Percentiles rank a stretch among this genome's conserved stretches.
Conservation (phyloP, 2,329 filamentous ascomycete genomes). For the Trichoderma sp. region DNA sequence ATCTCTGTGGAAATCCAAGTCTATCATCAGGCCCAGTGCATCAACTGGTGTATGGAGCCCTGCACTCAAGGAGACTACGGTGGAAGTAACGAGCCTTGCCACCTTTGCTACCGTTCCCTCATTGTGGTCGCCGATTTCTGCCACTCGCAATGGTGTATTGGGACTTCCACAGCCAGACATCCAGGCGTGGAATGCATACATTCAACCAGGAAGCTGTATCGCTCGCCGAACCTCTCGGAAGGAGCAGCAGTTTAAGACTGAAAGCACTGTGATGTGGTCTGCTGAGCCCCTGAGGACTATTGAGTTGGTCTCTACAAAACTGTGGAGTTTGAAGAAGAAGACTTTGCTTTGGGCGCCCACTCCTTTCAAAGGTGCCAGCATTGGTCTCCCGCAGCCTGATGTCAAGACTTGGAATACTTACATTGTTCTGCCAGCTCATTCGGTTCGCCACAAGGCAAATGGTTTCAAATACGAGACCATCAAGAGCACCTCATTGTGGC, state of each 20-base stretch:
- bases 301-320: background rate
- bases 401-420: background rate
- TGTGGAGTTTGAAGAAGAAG: conserved; percentile 3
- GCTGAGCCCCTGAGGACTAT: background rate
- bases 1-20: background rate
- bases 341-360: conserved; percentile 4
- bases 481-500: conserved; percentile 40
- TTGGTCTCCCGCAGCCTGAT: conserved; percentile 13
- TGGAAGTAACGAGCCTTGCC: background rate
- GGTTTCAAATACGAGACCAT: conserved; percentile 31
- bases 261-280: background rate
- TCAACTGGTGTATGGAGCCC: background rate
- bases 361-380: background rate
- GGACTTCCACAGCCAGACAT: conserved; percentile 7
- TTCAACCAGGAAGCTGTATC: background rate
- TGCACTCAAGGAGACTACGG: background rate
- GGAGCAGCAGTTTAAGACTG: background rate
- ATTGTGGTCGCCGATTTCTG: background rate
- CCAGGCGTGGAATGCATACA: conserved; percentile 8
- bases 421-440: background rate
- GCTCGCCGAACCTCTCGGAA: background rate
- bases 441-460: background rate
- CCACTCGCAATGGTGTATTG: background rate
- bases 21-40: background rate
- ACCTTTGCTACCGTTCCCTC: background rate